Evolutionary conservation across 345 rosid genomes (phyloP).

Genomic region (Lenwebbia sp.): DNA sequence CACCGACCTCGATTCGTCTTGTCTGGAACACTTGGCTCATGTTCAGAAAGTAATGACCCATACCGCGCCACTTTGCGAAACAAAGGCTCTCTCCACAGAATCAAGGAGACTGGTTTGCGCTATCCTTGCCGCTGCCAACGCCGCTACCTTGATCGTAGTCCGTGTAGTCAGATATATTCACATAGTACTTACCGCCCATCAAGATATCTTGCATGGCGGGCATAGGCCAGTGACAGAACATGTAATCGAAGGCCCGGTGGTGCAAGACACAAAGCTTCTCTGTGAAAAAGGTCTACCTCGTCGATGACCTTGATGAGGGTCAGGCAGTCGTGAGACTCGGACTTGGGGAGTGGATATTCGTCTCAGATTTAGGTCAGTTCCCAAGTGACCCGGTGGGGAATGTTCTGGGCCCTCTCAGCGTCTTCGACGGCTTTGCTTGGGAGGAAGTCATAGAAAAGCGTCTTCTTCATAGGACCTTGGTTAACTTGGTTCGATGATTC

Average conservation of each 20-base stretch:
- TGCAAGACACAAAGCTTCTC: too few species aligned
- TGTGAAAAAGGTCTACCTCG: too few species aligned
- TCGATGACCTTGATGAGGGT: not conserved
- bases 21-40: not conserved
- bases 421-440: not conserved
- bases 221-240: too few species aligned
- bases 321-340: not conserved
- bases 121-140: too few species aligned
- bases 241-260: too few species aligned
- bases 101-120: too few species aligned
- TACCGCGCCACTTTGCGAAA: not conserved
- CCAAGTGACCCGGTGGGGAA: not conserved
- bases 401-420: not conserved
- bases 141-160: too few species aligned
- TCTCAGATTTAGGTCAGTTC: not conserved
- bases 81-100: not conserved
- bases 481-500: not conserved
- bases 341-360: not conserved
- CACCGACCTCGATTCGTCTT: not conserved
- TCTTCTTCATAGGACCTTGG: not conserved
- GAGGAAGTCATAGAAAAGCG: not conserved
- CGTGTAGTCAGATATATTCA: too few species aligned
- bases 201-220: too few species aligned
- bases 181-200: too few species aligned
- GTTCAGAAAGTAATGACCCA: not conserved